Conservation (phyloP, 495 filamentous ascomycete species). For the Pyrenopolyporus hunteri region DNA sequence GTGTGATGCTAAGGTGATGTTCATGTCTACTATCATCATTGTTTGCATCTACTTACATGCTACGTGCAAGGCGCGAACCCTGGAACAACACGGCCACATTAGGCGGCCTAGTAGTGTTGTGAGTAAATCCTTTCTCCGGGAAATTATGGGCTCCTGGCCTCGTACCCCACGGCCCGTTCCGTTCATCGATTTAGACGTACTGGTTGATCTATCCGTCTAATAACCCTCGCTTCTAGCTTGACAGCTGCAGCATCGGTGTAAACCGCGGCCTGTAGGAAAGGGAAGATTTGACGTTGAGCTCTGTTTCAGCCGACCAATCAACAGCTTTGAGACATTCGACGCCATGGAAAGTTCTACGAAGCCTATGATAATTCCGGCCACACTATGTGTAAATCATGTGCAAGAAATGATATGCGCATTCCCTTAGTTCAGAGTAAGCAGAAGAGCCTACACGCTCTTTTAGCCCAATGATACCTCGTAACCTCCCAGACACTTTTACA, state of each 20-base stretch:
- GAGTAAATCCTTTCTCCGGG: conserved; percentile 26
- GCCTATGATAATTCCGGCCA: conserved; percentile 34
- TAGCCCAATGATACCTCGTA: conserved; percentile 39
- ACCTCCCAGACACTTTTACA: conserved; percentile 29
- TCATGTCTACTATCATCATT: conserved; percentile 12
- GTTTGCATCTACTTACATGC: conserved; percentile 23
- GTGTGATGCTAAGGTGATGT: conserved; percentile 10
- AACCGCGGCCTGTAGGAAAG: conserved; percentile 6
- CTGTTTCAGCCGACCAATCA: conserved; percentile 29
- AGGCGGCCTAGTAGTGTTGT: conserved; percentile 29
- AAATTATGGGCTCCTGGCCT: conserved; percentile 29
- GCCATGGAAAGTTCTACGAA: conserved; percentile 28
- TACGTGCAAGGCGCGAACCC: conserved; percentile 26
- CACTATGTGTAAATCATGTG: conserved; percentile 42
- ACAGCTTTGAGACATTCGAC: conserved; percentile 2
- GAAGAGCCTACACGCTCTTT: conserved; percentile 26
- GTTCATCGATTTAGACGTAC: conserved; percentile 25
- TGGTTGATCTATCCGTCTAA: conserved; percentile 25
- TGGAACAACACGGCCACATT: conserved; percentile 29
- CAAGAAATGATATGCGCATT: conserved; percentile 43
- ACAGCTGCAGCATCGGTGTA: conserved; percentile 24
- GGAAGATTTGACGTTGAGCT: conserved; percentile 29
- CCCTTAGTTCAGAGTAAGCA: conserved; percentile 38
- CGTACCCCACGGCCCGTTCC: conserved; percentile 37
- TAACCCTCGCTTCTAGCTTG: conserved; percentile 12